Evolutionary conservation across 495 filamentous ascomycete species (phyloP).

Genomic region (Podospora appendiculata): DNA sequence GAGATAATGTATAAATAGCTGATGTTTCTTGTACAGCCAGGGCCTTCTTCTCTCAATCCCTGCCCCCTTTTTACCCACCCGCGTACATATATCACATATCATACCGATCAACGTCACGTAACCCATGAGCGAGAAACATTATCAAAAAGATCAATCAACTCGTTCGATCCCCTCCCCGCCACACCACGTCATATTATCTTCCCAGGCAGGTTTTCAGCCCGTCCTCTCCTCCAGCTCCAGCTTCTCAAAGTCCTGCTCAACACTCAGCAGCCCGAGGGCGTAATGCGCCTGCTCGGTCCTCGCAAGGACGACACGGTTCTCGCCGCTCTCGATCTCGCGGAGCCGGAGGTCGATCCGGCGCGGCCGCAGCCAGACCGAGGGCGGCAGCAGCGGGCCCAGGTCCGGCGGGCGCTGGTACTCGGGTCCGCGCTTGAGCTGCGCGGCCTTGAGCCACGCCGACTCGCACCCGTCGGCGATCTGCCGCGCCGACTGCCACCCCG

Average conservation of each 20-base stretch:
- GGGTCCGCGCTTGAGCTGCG: constrained; percentile 64
- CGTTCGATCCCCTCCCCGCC: too few relatives aligned
- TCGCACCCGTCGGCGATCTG: constrained; percentile 81
- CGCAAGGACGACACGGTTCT: constrained; percentile 33
- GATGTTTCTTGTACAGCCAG: too few relatives aligned
- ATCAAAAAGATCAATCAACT: too few relatives aligned
- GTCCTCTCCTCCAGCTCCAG: constrained; percentile 27
- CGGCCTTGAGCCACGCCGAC: constrained; percentile 67
- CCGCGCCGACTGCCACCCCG: constrained; percentile 77
- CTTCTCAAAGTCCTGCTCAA: constrained; percentile 44
- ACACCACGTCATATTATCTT: too few relatives aligned
- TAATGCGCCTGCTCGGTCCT: constrained; percentile 44
- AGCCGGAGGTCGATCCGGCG: constrained; percentile 35
- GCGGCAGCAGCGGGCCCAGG: constrained; percentile 21
- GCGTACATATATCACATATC: too few relatives aligned
- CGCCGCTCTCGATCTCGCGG: constrained; percentile 23
- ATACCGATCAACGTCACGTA: too few relatives aligned
- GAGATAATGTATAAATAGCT: too few relatives aligned
- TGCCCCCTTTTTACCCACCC: too few relatives aligned
- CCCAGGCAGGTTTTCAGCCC: too few relatives aligned
- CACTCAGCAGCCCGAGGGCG: constrained; percentile 43
- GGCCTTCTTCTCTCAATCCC: too few relatives aligned
- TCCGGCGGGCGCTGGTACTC: constrained; percentile 52
- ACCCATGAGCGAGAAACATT: too few relatives aligned
- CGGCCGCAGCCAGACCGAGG: constrained; percentile 33